phyloP scores from a whole-genome alignment of 2,329 filamentous ascomycete species.

The Penicillium sp. region DNA sequence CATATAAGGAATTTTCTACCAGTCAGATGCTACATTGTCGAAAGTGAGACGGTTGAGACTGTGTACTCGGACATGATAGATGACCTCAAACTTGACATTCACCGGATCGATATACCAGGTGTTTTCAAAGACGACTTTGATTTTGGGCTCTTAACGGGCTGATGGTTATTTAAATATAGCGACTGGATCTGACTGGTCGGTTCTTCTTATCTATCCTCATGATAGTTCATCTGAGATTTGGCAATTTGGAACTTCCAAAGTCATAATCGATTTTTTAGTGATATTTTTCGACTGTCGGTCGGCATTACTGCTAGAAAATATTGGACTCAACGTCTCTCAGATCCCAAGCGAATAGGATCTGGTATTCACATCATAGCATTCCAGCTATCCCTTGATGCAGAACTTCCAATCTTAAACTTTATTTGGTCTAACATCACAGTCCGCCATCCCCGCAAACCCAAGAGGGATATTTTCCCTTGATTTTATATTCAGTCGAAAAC shows the following conservation, averaged over 20 bases:
- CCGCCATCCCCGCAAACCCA: background rate
- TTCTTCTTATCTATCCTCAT: too few species aligned
- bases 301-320: too few species aligned
- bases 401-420: background rate
- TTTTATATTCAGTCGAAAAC: too few species aligned
- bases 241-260: too few species aligned
- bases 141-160: background rate
- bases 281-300: too few species aligned
- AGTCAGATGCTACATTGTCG: background rate
- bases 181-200: too few species aligned
- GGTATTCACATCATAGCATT: constrained; percentile 6
- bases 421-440: background rate
- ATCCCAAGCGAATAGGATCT: too few species aligned
- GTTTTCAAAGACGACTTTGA: background rate
- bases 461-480: too few species aligned
- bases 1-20: background rate
- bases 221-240: too few species aligned
- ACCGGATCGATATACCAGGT: background rate
- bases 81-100: background rate
- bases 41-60: background rate
- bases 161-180: too few species aligned
- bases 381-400: background rate
- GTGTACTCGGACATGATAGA: background rate
- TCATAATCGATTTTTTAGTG: too few species aligned
- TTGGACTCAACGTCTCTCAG: too few species aligned